These are phyloP conservation scores for Amanita phalloides DNA, from an alignment of 768 basidiomycete genomes.

Conservation along the genomic window DNA sequence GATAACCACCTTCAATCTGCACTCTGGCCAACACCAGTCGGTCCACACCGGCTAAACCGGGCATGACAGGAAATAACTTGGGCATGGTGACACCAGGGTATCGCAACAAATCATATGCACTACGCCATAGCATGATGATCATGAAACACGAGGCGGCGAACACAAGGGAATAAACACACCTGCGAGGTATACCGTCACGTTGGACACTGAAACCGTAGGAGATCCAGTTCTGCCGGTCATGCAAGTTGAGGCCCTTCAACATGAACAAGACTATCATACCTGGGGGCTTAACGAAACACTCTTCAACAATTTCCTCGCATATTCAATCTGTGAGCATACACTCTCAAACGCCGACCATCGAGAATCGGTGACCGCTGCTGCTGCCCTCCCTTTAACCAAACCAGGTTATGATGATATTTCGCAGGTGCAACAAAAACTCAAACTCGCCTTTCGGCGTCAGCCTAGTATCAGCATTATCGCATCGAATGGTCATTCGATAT, in stretches of 20 bases:
- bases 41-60: constrained; percentile 39
- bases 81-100: constrained; percentile 40
- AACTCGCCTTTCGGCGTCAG: constrained; percentile 63
- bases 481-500: constrained; percentile 79
- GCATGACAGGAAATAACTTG: constrained; percentile 32
- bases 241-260: not conserved
- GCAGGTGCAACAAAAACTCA: not conserved
- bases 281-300: constrained; percentile 31
- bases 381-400: constrained; percentile 23
- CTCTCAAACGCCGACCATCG: constrained; percentile 30
- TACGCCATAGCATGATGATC: constrained; percentile 16
- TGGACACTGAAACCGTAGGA: constrained; percentile 32
- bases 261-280: constrained; percentile 11
- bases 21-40: constrained; percentile 47
- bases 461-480: constrained; percentile 82
- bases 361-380: constrained; percentile 33
- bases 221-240: constrained; percentile 22
- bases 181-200: constrained; percentile 32
- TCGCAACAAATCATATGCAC: constrained; percentile 67
- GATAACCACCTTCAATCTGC: constrained; percentile 53
- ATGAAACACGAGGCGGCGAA: not conserved
- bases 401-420: not conserved
- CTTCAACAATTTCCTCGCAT: constrained; percentile 26
- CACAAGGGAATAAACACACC: constrained; percentile 15
- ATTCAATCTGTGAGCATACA: constrained; percentile 20